Conservation (phyloP, 495 filamentous ascomycete genomes). For the Xylaria flabelliformis region DNA sequence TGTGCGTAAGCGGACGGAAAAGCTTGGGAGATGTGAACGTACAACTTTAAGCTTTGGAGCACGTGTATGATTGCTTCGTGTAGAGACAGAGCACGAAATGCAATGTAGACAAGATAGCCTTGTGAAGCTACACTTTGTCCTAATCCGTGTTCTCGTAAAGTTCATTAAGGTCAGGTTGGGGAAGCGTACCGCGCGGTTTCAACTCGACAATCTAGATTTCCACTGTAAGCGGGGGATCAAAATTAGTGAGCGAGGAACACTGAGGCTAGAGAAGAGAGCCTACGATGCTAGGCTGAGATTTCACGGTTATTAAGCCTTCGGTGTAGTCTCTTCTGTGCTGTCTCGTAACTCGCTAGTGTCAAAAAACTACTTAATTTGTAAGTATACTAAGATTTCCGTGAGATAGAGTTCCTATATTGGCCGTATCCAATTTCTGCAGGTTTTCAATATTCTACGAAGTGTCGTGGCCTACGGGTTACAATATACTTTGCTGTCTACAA, state of each 20-base stretch:
- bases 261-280: neutral
- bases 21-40: neutral
- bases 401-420: too few relatives aligned
- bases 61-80: neutral
- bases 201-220: neutral
- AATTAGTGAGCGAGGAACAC: neutral
- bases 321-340: neutral
- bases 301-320: neutral
- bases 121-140: neutral
- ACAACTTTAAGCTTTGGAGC: neutral
- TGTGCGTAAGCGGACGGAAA: neutral
- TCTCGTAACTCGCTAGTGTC: neutral
- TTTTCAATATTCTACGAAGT: neutral
- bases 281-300: neutral
- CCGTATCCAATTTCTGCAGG: neutral
- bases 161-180: neutral
- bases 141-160: neutral
- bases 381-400: too few relatives aligned
- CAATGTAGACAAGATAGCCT: neutral
- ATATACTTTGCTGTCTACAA: neutral
- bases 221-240: neutral
- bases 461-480: neutral
- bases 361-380: neutral
- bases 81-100: neutral
- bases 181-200: neutral